Base-by-base conservation (phyloP, 495 filamentous ascomycete genomes). In the Hypoxylon cercidicola region DNA sequence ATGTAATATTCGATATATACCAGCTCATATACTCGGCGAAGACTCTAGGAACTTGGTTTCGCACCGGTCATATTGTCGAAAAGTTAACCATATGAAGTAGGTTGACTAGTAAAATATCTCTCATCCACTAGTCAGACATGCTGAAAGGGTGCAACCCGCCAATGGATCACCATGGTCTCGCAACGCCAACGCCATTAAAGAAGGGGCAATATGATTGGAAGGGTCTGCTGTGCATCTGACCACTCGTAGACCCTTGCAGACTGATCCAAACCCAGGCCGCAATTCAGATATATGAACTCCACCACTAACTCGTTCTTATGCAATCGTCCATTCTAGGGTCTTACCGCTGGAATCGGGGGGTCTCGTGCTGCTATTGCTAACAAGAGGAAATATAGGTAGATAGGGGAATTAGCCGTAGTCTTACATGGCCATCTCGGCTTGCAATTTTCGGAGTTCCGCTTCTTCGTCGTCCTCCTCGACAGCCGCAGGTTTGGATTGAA, bases 371-470 rank as follows among this genome's bases (percentile, higher is more conserved):
- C 28, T 15, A 15, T 34, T 30, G 28, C 41, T 23, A 48, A 28
- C 12, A 23, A 8, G 21, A 34, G 28, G 28, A 4, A 51, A 48
- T 28, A 21, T 32, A 7, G 20, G 44, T 7, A 7, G 20, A 21
- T 7, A 13, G 16, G 3, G 12, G 25, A n/a, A 39, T 45, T 19
- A 30, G 28, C 28, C 15, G 34, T 32, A n/a, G 9, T 50, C 55
- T 87, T 77, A 93, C 89, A 97, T 97, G 56, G 93, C 93, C 95
- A 99, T 99, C 79, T 97, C 95, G 39, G 92, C 94, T 77, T 94
- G 93, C 69, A 99, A 76, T 77, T 95, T 97, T 74, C 88, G 86
- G 71, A 99, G 82, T 79, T 99, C 96, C 66, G 88, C 94, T 75
- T 97, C 95, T 72, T 97, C 93, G 86, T 98, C 94, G 70, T 93